Percentiles rank a stretch among this genome's conserved stretches.
These are phyloP conservation scores for Gossypium ekmanianum DNA, from an alignment of 345 rosid species.

Conservation along the genomic window DNA sequence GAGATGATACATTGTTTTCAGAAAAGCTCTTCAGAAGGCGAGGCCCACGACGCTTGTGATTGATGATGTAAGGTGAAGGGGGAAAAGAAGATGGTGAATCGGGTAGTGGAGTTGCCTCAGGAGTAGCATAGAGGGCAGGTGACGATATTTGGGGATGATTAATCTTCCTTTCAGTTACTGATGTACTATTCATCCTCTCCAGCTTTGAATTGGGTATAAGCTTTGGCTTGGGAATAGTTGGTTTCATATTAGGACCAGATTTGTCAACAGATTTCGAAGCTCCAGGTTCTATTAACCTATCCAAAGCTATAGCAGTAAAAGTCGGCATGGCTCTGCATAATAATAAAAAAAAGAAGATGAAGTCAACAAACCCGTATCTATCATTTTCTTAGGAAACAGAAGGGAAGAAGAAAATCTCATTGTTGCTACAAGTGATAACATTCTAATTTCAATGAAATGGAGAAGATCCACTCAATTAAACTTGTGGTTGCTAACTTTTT, in stretches of 20 bases:
- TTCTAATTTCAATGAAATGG: not conserved
- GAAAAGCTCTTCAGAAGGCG: slow-evolving; percentile 54
- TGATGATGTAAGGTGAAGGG: slow-evolving; percentile 77
- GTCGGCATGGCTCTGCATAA: slow-evolving; percentile 66
- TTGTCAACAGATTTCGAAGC: slow-evolving; percentile 43
- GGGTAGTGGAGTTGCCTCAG: slow-evolving; percentile 64
- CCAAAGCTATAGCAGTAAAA: slow-evolving; percentile 61
- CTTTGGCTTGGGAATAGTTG: slow-evolving; percentile 31
- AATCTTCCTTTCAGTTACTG: slow-evolving; percentile 37
- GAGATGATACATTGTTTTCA: slow-evolving; percentile 35
- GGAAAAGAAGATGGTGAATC: slow-evolving; percentile 74
- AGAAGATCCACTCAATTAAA: not conserved
- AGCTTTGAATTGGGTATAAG: slow-evolving; percentile 36
- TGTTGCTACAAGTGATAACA: not conserved
- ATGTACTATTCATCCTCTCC: slow-evolving; percentile 35
- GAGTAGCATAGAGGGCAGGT: slow-evolving; percentile 77
- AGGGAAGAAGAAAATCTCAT: not conserved
- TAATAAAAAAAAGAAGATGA: slow-evolving; percentile 6
- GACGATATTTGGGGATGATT: slow-evolving; percentile 56
- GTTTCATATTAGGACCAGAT: slow-evolving; percentile 28
- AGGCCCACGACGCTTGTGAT: slow-evolving; percentile 76
- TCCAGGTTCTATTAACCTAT: slow-evolving; percentile 59
- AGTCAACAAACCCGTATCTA: not conserved
- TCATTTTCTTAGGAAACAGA: not conserved
- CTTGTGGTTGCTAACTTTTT: no score